Evolutionary conservation across 1,284 basidiomycete species (phyloP).

Genomic region (Ustilago tritici): DNA sequence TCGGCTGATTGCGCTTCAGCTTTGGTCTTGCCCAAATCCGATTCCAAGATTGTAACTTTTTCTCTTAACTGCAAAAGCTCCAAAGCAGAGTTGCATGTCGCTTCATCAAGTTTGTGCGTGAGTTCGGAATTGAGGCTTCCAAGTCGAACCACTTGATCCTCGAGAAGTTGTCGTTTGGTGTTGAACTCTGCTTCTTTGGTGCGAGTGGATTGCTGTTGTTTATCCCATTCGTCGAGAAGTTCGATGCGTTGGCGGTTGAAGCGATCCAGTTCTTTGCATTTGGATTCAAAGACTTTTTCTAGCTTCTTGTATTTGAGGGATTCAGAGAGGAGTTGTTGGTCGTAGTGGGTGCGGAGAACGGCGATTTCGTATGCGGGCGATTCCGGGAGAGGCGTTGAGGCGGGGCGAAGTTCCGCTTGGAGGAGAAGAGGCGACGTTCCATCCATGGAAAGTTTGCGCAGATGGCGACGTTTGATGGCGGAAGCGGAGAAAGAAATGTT

Average conservation of each 20-base stretch:
- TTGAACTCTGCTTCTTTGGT: slow-evolving; percentile 48
- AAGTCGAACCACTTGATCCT: slow-evolving; percentile 46
- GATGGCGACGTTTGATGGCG: slow-evolving; percentile 29
- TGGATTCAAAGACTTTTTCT: slow-evolving; percentile 53
- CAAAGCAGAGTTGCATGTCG: slow-evolving; percentile 15
- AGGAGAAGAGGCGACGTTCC: slow-evolving; percentile 38
- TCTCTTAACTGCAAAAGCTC: slow-evolving; percentile 19
- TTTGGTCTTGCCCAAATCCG: slow-evolving; percentile 27
- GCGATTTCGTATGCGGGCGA: slow-evolving; percentile 53
- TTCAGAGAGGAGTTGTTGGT: slow-evolving; percentile 56
- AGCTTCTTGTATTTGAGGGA: slow-evolving; percentile 56
- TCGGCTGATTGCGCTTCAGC: slow-evolving; percentile 40
- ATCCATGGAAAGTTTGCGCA: slow-evolving; percentile 44
- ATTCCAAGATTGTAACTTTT: slow-evolving; percentile 26
- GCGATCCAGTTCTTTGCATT: slow-evolving; percentile 60
- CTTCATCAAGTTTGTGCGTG: slow-evolving; percentile 28
- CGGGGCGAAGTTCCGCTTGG: slow-evolving; percentile 33
- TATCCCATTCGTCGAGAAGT: slow-evolving; percentile 62
- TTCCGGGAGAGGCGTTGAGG: slow-evolving; percentile 33
- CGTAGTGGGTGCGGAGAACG: slow-evolving; percentile 56
- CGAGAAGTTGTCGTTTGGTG: slow-evolving; percentile 22
- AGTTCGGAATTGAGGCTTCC: slow-evolving; percentile 44
- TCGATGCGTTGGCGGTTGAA: slow-evolving; percentile 61
- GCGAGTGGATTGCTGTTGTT: slow-evolving; percentile 41
- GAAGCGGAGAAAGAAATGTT: slow-evolving; percentile 25